Conservation (phyloP, 495 filamentous ascomycete genomes). For the Geopyxis carbonaria region DNA sequence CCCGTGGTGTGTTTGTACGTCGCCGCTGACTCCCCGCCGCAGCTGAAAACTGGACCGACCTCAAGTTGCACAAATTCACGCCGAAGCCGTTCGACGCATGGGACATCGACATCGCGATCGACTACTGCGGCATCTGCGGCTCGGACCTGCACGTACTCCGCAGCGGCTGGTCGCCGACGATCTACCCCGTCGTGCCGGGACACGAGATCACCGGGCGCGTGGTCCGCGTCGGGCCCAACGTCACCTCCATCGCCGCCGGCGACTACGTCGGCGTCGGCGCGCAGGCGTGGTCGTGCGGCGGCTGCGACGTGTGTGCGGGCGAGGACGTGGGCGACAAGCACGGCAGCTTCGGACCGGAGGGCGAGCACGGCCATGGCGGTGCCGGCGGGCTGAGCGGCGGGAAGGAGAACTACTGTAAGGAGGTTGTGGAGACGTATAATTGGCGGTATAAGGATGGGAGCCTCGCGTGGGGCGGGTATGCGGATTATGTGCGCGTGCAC, state of each 20-base stretch:
- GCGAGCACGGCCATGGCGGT: conserved; percentile 12
- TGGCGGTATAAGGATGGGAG: conserved; percentile 12
- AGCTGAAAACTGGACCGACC: conserved; percentile 11
- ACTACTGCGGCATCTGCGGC: conserved; percentile 40
- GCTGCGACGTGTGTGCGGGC: conserved; percentile 13
- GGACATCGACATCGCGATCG: conserved; percentile 40
- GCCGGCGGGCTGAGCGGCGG: conserved; percentile 5
- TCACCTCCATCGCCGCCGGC: conserved; percentile 9
- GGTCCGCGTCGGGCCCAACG: conserved; percentile 9
- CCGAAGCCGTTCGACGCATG: conserved; percentile 43
- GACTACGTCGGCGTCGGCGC: conserved; percentile 15
- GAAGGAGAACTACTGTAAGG: conserved; percentile 10
- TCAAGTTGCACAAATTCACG: conserved; percentile 30
- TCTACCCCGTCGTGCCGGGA: conserved; percentile 13
- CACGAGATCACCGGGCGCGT: conserved; percentile 11
- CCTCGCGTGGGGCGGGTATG: conserved; percentile 10
- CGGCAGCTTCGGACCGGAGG: conserved; percentile 1
- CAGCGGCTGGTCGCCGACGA: conserved; percentile 15
- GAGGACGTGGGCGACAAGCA: background rate
- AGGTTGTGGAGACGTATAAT: conserved; percentile 15
- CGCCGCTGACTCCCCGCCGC: background rate
- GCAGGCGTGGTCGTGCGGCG: conserved; percentile 17
- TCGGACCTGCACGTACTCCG: conserved; percentile 29
- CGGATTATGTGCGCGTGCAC: conserved; percentile 9
- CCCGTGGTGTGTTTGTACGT: background rate